Percentiles rank a stretch among this genome's conserved stretches.
Evolutionary conservation across 1,284 basidiomycete species (phyloP).

Genomic region (Lentinula novae-zelandiae): DNA sequence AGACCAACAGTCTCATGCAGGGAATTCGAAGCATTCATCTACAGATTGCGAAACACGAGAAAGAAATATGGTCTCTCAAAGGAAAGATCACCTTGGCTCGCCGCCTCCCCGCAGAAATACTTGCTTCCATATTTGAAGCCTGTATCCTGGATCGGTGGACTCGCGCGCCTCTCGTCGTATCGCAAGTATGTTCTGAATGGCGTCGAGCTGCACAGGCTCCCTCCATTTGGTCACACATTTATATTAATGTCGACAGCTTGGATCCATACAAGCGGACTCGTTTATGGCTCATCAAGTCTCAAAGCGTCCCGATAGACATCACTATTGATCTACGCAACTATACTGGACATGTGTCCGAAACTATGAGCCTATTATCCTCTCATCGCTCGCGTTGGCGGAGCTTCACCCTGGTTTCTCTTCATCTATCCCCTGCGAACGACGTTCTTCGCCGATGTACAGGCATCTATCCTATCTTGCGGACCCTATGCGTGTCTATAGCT

Average conservation of each 20-base stretch:
- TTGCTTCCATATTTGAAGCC: constrained; percentile 50
- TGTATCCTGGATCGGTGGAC: constrained; percentile 51
- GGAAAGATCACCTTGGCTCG: constrained; percentile 54
- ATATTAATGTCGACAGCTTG: constrained; percentile 44
- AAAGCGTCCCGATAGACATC: constrained; percentile 37
- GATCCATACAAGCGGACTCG: constrained; percentile 39
- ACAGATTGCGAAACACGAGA: constrained; percentile 36
- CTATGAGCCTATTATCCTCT: constrained; percentile 38
- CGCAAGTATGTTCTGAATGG: constrained; percentile 62
- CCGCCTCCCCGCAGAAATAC: constrained; percentile 51
- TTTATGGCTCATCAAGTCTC: constrained; percentile 49
- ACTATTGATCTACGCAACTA: constrained; percentile 37
- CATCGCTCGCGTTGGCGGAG: constrained; percentile 42
- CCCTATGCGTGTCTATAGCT: constrained; percentile 23
- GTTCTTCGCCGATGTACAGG: constrained; percentile 33
- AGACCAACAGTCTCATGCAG: constrained; percentile 37
- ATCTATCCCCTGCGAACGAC: constrained; percentile 34
- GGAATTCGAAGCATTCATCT: constrained; percentile 41
- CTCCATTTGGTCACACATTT: constrained; percentile 55
- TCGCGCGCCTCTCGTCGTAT: constrained; percentile 49
- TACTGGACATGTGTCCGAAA: constrained; percentile 22
- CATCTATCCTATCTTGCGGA: constrained; percentile 25
- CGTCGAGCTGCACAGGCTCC: constrained; percentile 45
- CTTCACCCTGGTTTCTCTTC: constrained; percentile 35
- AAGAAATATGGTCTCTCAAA: constrained; percentile 39